Percentiles rank a stretch among this genome's conserved stretches.
Conservation (phyloP, 306 rosid genomes). For the Prosopis cineraria region DNA sequence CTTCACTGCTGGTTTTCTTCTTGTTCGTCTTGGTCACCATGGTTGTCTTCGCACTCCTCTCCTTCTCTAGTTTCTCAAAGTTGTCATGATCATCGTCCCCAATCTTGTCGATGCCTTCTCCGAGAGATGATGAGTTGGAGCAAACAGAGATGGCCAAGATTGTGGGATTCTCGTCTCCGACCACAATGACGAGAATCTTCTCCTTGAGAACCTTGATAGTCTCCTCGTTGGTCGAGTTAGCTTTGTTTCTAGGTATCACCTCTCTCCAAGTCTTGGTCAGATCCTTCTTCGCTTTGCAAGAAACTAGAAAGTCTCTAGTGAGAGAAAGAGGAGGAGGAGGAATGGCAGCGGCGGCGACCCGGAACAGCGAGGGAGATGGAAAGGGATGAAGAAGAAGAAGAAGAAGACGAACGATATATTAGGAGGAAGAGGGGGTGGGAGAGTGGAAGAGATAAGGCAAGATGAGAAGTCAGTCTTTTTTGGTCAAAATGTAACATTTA, state of each 20-base stretch:
- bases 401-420: no score
- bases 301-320: conserved; percentile 53
- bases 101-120: not conserved
- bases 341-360: no score
- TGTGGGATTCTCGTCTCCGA: conserved; percentile 73
- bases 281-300: conserved; percentile 36
- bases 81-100: not conserved
- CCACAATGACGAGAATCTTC: conserved; percentile 87
- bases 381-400: no score
- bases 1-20: conserved; percentile 34
- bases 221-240: conserved; percentile 29
- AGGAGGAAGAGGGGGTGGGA: no score
- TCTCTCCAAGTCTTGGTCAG: conserved; percentile 44
- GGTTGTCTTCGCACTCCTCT: conserved; percentile 29
- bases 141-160: conserved; percentile 74
- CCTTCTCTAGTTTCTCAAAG: conserved; percentile 39
- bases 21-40: not conserved
- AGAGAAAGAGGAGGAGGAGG: no score
- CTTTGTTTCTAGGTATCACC: conserved; percentile 41
- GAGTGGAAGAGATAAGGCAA: no score
- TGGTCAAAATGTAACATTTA: no score
- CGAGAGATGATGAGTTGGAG: conserved; percentile 30
- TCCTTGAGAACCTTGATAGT: conserved; percentile 54
- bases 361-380: no score
- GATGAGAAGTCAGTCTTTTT: no score